These are phyloP conservation scores for Eurotiales sp. DNA, from an alignment of 2,329 filamentous ascomycete genomes.

Conservation along the genomic window DNA sequence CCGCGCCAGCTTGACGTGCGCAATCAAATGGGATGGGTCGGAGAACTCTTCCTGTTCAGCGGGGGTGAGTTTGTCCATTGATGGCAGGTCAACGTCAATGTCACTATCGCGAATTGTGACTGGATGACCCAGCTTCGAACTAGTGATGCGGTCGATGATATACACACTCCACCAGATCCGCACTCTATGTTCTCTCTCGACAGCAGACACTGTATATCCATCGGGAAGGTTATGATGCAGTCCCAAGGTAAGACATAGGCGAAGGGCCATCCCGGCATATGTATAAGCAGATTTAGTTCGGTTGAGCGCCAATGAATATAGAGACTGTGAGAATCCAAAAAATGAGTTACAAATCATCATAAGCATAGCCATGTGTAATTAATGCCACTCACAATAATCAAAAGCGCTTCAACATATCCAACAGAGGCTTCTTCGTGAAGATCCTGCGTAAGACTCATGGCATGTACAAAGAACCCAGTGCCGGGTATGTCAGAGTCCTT, in stretches of 20 bases:
- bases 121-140: constrained; percentile 17
- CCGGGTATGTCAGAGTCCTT: constrained; percentile 14
- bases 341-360: neutral
- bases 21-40: constrained; percentile 14
- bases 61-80: constrained; percentile 15
- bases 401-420: constrained; percentile 15
- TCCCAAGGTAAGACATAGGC: constrained; percentile 15
- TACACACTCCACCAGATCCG: constrained; percentile 18
- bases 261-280: constrained; percentile 17
- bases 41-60: constrained; percentile 16
- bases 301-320: constrained; percentile 16
- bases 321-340: constrained; percentile 4
- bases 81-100: constrained; percentile 17
- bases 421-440: constrained; percentile 16
- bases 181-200: constrained; percentile 16
- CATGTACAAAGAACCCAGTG: constrained; percentile 16
- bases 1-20: constrained; percentile 15
- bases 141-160: constrained; percentile 16
- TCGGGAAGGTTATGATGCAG: constrained; percentile 17
- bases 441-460: constrained; percentile 16
- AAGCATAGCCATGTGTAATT: neutral
- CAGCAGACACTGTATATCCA: constrained; percentile 13
- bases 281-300: constrained; percentile 17
- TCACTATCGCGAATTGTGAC: constrained; percentile 16
- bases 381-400: constrained; percentile 9